Evolutionary conservation across 2,329 filamentous ascomycete species (phyloP).

Genomic region (Ascomycota sp.): DNA sequence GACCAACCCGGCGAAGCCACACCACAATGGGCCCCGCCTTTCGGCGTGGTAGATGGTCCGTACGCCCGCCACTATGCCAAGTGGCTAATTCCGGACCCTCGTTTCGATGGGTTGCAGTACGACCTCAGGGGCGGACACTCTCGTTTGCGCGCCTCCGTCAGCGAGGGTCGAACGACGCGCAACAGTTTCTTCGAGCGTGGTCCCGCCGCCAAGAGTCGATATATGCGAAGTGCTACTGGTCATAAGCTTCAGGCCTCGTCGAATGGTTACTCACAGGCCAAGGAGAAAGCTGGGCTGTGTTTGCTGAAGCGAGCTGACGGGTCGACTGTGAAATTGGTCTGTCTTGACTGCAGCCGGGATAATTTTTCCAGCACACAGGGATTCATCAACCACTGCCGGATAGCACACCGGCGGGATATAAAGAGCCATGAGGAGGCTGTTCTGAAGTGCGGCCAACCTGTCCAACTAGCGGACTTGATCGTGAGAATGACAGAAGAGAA

Average conservation of each 20-base stretch:
- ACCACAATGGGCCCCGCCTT: slow-evolving; percentile 66
- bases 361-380: slow-evolving; percentile 94
- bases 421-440: slow-evolving; percentile 93
- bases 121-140: slow-evolving; percentile 21
- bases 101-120: slow-evolving; percentile 52
- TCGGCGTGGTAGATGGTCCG: slow-evolving; percentile 78
- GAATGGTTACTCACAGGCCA: slow-evolving; percentile 49
- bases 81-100: slow-evolving; percentile 80
- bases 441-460: slow-evolving; percentile 62
- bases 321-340: slow-evolving; percentile 74
- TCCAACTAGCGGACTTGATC: slow-evolving; percentile 28
- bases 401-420: slow-evolving; percentile 81
- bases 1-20: slow-evolving; percentile 39
- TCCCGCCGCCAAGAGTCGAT: slow-evolving; percentile 27
- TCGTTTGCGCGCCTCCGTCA: slow-evolving; percentile 21
- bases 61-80: slow-evolving; percentile 88
- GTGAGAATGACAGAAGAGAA: slow-evolving; percentile 8
- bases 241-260: slow-evolving; percentile 50
- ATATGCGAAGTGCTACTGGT: slow-evolving; percentile 27
- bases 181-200: slow-evolving; percentile 35
- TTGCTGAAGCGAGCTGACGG: slow-evolving; percentile 73
- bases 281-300: slow-evolving; percentile 66
- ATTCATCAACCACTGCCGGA: slow-evolving; percentile 98
- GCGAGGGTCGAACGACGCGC: slow-evolving; percentile 61
- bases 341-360: slow-evolving; percentile 68